phyloP scores from a whole-genome alignment of 805 yeast species.

The Schwanniomyces vanrijiae region DNA sequence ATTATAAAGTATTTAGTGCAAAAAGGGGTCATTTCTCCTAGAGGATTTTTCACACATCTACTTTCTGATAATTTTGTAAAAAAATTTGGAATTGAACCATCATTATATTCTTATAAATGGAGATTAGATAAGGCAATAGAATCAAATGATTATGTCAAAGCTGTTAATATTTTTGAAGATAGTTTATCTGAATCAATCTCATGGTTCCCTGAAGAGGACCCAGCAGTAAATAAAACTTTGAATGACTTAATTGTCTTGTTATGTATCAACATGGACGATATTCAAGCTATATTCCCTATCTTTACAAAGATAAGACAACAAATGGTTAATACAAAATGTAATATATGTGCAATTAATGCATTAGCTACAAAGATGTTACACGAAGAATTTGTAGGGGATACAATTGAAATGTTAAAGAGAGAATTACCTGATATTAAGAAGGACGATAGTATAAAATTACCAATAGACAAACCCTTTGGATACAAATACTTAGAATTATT shows the following conservation, averaged over 20 bases:
- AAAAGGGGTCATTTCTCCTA: slow-evolving; percentile 13
- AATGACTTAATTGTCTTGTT: slow-evolving; percentile 42
- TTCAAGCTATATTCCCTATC: slow-evolving; percentile 26
- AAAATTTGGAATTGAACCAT: slow-evolving; percentile 10
- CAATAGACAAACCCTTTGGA: slow-evolving; percentile 22
- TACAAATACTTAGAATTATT: slow-evolving; percentile 28
- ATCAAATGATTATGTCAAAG: slow-evolving; percentile 16
- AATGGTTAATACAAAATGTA: slow-evolving; percentile 25
- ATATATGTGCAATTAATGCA: slow-evolving; percentile 27
- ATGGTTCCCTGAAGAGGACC: slow-evolving; percentile 27
- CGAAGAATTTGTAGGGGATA: slow-evolving; percentile 39
- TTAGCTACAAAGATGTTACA: slow-evolving; percentile 28
- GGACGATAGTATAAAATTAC: slow-evolving; percentile 27
- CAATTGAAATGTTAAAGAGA: slow-evolving; percentile 39
- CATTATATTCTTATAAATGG: slow-evolving; percentile 24
- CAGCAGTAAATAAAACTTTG: slow-evolving; percentile 42
- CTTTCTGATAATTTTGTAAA: slow-evolving; percentile 14
- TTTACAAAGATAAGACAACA: slow-evolving; percentile 39
- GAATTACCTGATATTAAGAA: slow-evolving; percentile 37
- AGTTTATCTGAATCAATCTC: slow-evolving; percentile 21
- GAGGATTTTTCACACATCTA: slow-evolving; percentile 17
- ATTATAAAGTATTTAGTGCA: slow-evolving; percentile 17
- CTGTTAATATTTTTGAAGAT: slow-evolving; percentile 29
- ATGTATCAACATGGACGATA: slow-evolving; percentile 28
- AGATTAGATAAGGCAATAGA: slow-evolving; percentile 28